These are phyloP conservation scores for Malus hybrid DNA, from an alignment of 331 rosid genomes.

Conservation along the genomic window DNA sequence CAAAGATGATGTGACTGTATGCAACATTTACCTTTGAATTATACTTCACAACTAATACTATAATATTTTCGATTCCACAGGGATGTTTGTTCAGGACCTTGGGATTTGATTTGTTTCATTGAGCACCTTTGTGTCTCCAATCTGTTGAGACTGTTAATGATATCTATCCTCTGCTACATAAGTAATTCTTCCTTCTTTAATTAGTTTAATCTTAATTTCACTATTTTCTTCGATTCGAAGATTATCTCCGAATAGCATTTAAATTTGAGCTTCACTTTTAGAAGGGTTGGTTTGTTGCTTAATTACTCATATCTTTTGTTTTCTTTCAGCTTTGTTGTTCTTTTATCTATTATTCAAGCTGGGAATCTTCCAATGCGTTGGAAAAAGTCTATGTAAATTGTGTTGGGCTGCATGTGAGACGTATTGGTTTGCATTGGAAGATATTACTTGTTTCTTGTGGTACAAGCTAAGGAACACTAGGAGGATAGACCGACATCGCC, in stretches of 20 bases:
- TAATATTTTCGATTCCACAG: constrained; percentile 10
- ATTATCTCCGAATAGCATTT: not conserved
- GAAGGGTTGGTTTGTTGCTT: not conserved
- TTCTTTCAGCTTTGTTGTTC: constrained; percentile 34
- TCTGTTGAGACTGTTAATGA: constrained; percentile 27
- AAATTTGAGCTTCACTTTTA: not conserved
- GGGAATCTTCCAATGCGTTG: constrained; percentile 48
- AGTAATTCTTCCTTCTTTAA: constrained; percentile 10
- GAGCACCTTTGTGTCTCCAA: constrained; percentile 36
- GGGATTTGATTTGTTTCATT: constrained; percentile 31
- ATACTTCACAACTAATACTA: not conserved
- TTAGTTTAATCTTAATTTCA: not conserved
- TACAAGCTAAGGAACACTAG: constrained; percentile 36
- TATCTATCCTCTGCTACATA: constrained; percentile 36
- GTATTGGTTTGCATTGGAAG: constrained; percentile 31
- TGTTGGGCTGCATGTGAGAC: constrained; percentile 21
- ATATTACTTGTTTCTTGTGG: constrained; percentile 32
- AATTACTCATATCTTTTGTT: too few species aligned
- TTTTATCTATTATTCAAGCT: constrained; percentile 36
- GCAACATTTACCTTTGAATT: not conserved
- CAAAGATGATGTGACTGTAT: too few species aligned
- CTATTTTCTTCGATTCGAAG: not conserved
- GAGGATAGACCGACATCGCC: constrained; percentile 27
- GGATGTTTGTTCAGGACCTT: too few species aligned
- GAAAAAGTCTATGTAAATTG: constrained; percentile 39